These are phyloP conservation scores for Pseudocercospora musae DNA, from an alignment of 2,329 filamentous ascomycete species.

Conservation along the genomic window DNA sequence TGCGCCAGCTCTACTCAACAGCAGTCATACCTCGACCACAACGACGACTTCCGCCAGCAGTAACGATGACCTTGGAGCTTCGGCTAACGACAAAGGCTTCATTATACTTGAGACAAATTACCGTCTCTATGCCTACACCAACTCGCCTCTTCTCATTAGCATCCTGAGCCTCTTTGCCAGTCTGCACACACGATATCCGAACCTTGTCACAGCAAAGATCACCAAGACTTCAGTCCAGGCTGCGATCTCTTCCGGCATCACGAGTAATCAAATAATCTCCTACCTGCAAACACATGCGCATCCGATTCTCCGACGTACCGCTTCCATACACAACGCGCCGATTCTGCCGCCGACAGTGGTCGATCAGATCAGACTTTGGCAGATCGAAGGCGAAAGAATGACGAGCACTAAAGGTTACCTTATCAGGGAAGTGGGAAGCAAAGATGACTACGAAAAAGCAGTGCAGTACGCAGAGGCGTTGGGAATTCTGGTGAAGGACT, in stretches of 20 bases:
- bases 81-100: constrained; percentile 63
- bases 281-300: constrained; percentile 92
- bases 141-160: constrained; percentile 88
- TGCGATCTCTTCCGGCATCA: constrained; percentile 88
- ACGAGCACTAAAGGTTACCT: constrained; percentile 77
- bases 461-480: constrained; percentile 80
- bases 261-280: constrained; percentile 88
- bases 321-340: constrained; percentile 48
- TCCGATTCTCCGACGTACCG: constrained; percentile 77
- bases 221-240: constrained; percentile 83
- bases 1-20: constrained; percentile 68
- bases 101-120: constrained; percentile 99
- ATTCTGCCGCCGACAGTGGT: constrained; percentile 92
- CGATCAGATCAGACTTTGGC: constrained; percentile 96
- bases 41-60: constrained; percentile 42
- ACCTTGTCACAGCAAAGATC: constrained; percentile 88
- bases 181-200: constrained; percentile 85
- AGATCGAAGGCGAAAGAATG: constrained; percentile 94
- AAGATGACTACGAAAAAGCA: constrained; percentile 67
- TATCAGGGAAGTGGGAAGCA: constrained; percentile 73
- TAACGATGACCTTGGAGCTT: constrained; percentile 29
- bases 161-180: constrained; percentile 87
- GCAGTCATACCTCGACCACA: constrained; percentile 63
- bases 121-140: constrained; percentile 93
- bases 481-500: constrained; percentile 85